Base-by-base conservation (phyloP, 257 asterid genomes). In the Salvia hispanica region DNA sequence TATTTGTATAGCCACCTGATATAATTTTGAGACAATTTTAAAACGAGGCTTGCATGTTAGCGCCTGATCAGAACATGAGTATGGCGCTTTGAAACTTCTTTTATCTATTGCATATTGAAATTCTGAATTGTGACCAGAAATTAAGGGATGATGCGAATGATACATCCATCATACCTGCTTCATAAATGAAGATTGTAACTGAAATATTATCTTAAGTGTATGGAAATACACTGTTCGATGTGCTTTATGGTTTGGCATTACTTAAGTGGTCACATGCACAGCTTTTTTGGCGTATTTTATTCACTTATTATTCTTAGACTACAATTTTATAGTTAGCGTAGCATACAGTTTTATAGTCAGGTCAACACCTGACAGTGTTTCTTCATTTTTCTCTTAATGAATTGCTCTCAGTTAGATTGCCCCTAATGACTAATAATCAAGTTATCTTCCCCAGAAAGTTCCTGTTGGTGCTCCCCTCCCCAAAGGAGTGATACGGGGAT, bases 401-500 rank as follows among this genome's bases (percentile, higher is more conserved):
- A 69, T 46, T 56, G 33, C 50, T 48, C 48, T 65, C 62, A 44
- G 16, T 72, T 63, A 12, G 52, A 47, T 64, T 69, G 55, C 54
- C 25, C 14, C 47, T 46, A 43, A 52, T 81, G 70, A 31, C 77
- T 77, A 69, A 68, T 58, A 16, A 64, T 61, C 36, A n/a, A 58
- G 68, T 67, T 62, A 13, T 76, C 34, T 43, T 71, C 58, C 62
- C 69, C 85, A 87, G 95, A 70, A 74, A 74, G 69, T 48, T 67
- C 70, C 77, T n/a, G 66, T 60, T 70, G 76, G 71, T 61, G 76
- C 77, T 74, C 48, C 54, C 74, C 92, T 83, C 79, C 95, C 89
- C 3, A 83, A 79, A 80, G 98, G 95, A 77, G 95, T 85, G 66
- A 73, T 80, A 61, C 80, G 79, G 52, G 96, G 96, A 76, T 89